phyloP scores from a whole-genome alignment of 108 stramenopile genomes.

The Cyclotella cryptica region DNA sequence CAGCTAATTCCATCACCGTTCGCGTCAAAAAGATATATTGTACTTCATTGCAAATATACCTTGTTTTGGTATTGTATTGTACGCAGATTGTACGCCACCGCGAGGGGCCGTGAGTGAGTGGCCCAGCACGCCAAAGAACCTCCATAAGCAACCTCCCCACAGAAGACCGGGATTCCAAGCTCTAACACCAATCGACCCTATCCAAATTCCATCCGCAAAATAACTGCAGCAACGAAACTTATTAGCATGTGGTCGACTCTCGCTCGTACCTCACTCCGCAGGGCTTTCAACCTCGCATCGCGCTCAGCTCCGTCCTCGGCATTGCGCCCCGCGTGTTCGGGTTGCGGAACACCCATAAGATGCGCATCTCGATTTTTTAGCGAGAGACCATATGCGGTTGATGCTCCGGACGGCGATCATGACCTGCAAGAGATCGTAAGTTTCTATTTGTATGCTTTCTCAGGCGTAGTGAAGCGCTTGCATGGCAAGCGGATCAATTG shows the following conservation, averaged over 20 bases:
- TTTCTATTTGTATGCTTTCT: background rate
- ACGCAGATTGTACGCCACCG: no score
- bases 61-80: no score
- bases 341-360: background rate
- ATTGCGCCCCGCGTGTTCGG: background rate
- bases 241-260: constrained; percentile 6
- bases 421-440: constrained; percentile 31
- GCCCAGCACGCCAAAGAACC: no score
- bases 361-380: constrained; percentile 1
- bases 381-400: constrained; percentile 20
- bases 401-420: constrained; percentile 32
- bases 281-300: background rate
- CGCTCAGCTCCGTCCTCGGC: background rate
- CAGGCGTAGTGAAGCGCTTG: background rate
- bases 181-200: no score
- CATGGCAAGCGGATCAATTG: no score
- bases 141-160: no score
- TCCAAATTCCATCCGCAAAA: background rate
- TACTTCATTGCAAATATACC: no score
- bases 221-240: background rate
- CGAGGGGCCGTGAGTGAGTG: no score
- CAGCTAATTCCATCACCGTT: no score
- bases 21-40: no score
- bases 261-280: constrained; percentile 6
- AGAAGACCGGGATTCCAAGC: no score